Percentiles rank a stretch among this genome's conserved stretches.
Evolutionary conservation across 1,284 basidiomycete species (phyloP).

Genomic region (Apiotrichum gamsii): DNA sequence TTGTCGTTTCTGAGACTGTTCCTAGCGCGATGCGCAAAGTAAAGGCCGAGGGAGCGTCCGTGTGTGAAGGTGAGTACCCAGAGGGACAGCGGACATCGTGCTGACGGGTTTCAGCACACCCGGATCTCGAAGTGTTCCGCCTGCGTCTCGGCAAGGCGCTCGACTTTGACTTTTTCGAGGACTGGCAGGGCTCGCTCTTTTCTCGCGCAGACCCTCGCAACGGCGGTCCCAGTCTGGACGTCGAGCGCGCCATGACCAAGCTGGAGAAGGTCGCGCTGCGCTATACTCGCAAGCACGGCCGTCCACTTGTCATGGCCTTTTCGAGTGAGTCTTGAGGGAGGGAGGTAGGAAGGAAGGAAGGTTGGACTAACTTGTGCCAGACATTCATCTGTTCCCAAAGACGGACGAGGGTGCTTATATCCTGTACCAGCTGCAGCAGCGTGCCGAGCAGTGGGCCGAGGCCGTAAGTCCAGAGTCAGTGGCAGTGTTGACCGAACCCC

Average conservation of each 20-base stretch:
- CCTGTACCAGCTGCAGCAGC: constrained; percentile 73
- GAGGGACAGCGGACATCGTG: neutral
- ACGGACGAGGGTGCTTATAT: constrained; percentile 69
- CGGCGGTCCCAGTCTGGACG: constrained; percentile 72
- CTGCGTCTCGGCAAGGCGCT: constrained; percentile 68
- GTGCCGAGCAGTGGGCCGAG: constrained; percentile 78
- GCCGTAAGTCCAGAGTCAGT: constrained; percentile 52
- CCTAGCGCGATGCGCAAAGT: constrained; percentile 59
- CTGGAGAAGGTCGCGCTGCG: constrained; percentile 75
- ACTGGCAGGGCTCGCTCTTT: constrained; percentile 61
- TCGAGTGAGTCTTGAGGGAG: constrained; percentile 47
- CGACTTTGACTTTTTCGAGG: constrained; percentile 56
- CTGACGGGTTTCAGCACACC: constrained; percentile 52
- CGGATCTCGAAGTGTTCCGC: constrained; percentile 67
- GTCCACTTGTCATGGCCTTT: constrained; percentile 69
- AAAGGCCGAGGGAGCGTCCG: constrained; percentile 58
- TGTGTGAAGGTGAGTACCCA: constrained; percentile 41
- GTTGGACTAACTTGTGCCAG: constrained; percentile 17
- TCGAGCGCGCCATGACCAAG: constrained; percentile 78
- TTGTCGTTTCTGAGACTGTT: neutral
- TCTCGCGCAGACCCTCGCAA: constrained; percentile 75
- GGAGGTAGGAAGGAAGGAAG: neutral
- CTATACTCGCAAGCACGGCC: constrained; percentile 54
- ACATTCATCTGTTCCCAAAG: constrained; percentile 69
- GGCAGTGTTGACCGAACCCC: constrained; percentile 5